These are phyloP conservation scores for Wallemia mellicola DNA, from an alignment of 1,284 basidiomycete species.

Conservation along the genomic window DNA sequence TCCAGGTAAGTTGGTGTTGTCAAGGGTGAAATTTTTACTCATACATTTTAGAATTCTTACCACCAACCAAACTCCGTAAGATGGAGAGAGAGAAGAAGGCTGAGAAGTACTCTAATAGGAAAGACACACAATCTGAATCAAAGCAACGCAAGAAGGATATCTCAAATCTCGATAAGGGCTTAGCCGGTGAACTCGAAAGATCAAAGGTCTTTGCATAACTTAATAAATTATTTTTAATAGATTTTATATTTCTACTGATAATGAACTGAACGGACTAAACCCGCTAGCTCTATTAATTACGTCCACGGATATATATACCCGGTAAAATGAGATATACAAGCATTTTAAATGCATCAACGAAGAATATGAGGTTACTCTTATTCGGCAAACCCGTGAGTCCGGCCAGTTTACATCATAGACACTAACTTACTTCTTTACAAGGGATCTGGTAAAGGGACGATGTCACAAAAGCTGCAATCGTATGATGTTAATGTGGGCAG, in stretches of 20 bases:
- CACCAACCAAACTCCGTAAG: constrained; percentile 6
- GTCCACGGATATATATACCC: too few species aligned
- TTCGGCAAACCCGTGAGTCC: constrained; percentile 36
- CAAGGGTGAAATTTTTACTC: neutral
- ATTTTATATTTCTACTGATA: neutral
- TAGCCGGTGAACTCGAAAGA: constrained; percentile 5
- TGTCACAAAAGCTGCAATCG: constrained; percentile 34
- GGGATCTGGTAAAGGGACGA: constrained; percentile 26
- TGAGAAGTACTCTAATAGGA: constrained; percentile 7
- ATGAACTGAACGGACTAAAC: too few species aligned
- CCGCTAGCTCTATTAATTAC: too few species aligned
- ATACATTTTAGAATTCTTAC: constrained; percentile 7
- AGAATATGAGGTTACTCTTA: constrained; percentile 34
- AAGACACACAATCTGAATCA: constrained; percentile 4
- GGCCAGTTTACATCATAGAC: neutral
- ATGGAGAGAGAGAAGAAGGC: constrained; percentile 4
- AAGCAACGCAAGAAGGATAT: constrained; percentile 4
- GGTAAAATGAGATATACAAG: neutral
- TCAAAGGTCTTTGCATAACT: constrained; percentile 8
- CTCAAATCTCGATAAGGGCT: constrained; percentile 4
- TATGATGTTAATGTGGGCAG: constrained; percentile 28
- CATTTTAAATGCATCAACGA: neutral
- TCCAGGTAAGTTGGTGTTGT: constrained; percentile 29
- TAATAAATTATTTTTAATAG: neutral
- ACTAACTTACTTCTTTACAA: neutral